A percentile compares a stretch with the other conserved stretches of the same genome.
These are phyloP conservation scores for Amorphotheca resinae DNA, from an alignment of 495 filamentous ascomycete species.

Conservation along the genomic window DNA sequence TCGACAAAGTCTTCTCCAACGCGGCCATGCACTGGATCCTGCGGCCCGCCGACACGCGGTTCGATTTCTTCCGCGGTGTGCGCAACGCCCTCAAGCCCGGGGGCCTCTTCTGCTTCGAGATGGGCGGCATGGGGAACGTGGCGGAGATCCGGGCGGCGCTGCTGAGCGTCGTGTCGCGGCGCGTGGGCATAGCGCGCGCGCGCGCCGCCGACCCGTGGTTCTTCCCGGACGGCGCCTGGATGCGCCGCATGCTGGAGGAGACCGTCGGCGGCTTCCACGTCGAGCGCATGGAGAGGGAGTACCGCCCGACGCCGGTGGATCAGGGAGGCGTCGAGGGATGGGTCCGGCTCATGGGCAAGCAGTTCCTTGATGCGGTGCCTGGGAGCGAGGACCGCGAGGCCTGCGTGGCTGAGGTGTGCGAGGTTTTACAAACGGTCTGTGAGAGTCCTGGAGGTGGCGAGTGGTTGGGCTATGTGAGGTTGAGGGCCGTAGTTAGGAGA, in stretches of 20 bases:
- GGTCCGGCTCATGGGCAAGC: constrained; percentile 51
- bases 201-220: constrained; percentile 53
- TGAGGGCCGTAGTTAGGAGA: constrained; percentile 52
- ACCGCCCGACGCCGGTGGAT: constrained; percentile 45
- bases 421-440: constrained; percentile 42
- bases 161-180: constrained; percentile 36
- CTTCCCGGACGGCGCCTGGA: constrained; percentile 48
- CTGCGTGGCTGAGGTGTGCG: constrained; percentile 41
- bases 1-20: constrained; percentile 64
- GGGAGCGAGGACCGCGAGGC: constrained; percentile 35
- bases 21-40: constrained; percentile 75
- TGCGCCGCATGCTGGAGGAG: constrained; percentile 35
- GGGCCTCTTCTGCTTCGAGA: constrained; percentile 56
- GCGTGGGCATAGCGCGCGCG: constrained; percentile 36
- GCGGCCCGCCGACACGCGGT: constrained; percentile 19
- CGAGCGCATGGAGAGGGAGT: constrained; percentile 48
- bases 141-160: constrained; percentile 50
- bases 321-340: constrained; percentile 56
- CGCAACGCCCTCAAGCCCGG: constrained; percentile 39
- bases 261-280: constrained; percentile 42
- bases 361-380: constrained; percentile 40
- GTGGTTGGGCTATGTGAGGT: constrained; percentile 58
- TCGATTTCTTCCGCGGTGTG: constrained; percentile 33
- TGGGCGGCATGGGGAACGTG: constrained; percentile 62
- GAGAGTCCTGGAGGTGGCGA: constrained; percentile 42